Evolutionary conservation across 2,329 filamentous ascomycete species (phyloP).

Genomic region (Ceratocystis variospora): DNA sequence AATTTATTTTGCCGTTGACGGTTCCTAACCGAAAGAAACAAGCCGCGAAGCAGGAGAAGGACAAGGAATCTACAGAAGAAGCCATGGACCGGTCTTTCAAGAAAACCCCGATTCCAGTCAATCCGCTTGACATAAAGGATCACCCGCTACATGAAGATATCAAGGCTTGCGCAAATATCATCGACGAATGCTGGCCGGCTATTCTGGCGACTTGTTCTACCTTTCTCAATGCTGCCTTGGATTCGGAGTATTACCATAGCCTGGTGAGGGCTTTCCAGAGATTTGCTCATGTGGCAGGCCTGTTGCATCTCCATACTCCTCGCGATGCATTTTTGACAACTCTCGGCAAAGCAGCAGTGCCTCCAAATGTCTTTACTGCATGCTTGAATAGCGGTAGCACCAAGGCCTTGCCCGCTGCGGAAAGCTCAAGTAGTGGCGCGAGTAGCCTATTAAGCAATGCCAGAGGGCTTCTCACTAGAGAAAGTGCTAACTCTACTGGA

Average conservation of each 20-base stretch:
- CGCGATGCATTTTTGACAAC: conserved; percentile 92
- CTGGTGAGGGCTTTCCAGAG: conserved; percentile 89
- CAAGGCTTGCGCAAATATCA: conserved; percentile 62
- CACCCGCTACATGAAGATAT: conserved; percentile 60
- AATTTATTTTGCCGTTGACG: conserved; percentile 82
- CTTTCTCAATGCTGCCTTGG: conserved; percentile 80
- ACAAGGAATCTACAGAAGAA: conserved; percentile 13
- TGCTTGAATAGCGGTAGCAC: conserved; percentile 39
- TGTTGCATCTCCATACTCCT: conserved; percentile 71
- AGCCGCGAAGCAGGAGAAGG: conserved; percentile 31
- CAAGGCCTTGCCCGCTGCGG: conserved; percentile 34
- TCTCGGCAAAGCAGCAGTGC: conserved; percentile 81
- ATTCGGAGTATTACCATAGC: conserved; percentile 86
- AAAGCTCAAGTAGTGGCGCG: conserved; percentile 22
- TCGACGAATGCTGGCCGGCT: conserved; percentile 90
- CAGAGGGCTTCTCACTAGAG: conserved; percentile 58
- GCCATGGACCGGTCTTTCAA: conserved; percentile 49
- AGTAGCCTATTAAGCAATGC: conserved; percentile 56
- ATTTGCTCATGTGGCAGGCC: conserved; percentile 83
- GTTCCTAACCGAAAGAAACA: conserved; percentile 50
- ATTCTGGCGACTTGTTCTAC: conserved; percentile 90
- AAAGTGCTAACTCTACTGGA: conserved; percentile 49
- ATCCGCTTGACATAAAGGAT: conserved; percentile 62
- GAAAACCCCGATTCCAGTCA: conserved; percentile 65
- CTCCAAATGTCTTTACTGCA: conserved; percentile 57